These are phyloP conservation scores for Sonneratia alba DNA, from an alignment of 345 rosid species.

Conservation along the genomic window DNA sequence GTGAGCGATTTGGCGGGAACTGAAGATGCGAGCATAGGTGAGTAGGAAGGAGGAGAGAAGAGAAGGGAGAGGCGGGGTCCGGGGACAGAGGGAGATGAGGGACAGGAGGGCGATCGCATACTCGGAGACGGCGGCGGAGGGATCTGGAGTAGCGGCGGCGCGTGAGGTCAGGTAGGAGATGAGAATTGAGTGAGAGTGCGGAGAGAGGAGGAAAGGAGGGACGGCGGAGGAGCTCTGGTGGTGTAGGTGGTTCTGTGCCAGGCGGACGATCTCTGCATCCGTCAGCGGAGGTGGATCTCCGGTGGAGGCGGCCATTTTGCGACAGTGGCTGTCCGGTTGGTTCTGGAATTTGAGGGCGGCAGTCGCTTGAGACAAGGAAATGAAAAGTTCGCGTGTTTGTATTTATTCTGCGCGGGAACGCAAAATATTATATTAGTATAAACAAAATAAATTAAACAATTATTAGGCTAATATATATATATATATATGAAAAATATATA, in stretches of 20 bases:
- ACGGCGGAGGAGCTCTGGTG: constrained; percentile 22
- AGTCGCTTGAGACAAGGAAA: not conserved
- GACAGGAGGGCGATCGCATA: constrained; percentile 51
- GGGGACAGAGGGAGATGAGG: constrained; percentile 47
- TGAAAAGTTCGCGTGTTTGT: not conserved
- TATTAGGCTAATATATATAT: no score
- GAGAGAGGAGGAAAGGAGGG: constrained; percentile 41
- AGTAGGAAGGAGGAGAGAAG: constrained; percentile 58
- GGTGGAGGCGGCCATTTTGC: constrained; percentile 11
- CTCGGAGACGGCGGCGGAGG: constrained; percentile 51
- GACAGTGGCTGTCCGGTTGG: constrained; percentile 13
- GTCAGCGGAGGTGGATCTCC: constrained; percentile 22
- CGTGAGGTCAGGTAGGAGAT: constrained; percentile 48
- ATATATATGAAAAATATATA: no score
- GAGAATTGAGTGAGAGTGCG: constrained; percentile 38
- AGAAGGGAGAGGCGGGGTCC: constrained; percentile 31
- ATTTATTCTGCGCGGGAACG: constrained; percentile 6
- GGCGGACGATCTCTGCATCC: constrained; percentile 44
- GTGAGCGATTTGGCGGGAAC: constrained; percentile 36
- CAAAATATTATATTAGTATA: no score
- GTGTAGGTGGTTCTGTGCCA: constrained; percentile 34
- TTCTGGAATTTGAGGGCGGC: not conserved
- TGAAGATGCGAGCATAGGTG: constrained; percentile 43
- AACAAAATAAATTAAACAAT: no score
- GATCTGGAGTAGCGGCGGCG: constrained; percentile 34